Evolutionary conservation across 2,329 filamentous ascomycete genomes (phyloP), one percentile per base, ranked within the genome.

Genomic region (Cercospora sp.): DNA sequence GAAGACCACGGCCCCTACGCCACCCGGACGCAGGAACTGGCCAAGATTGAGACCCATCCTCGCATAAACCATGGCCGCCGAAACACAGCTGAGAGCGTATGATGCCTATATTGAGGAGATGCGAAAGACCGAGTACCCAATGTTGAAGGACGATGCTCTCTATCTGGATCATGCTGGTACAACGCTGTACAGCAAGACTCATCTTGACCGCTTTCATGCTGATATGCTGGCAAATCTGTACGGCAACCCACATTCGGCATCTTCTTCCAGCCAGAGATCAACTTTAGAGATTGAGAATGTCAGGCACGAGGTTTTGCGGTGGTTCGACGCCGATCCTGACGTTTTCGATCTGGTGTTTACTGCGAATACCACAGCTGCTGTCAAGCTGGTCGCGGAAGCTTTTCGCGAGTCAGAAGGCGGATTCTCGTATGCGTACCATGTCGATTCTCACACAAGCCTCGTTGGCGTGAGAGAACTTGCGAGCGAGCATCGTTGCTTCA

Each of bases 91-190:
- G 9, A 69, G 69, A 8, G 72, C 65, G 23, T 77, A 78, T 70
- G 77, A 82, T 68, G 76, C 76, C n/a, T 79, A 83, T 64, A 79
- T 86, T 65, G 81, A 84, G 64, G 70, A 75, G 4, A 83, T 86
- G 70, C 80, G 84, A 59, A 75, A 77, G 28, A 73, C 73, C 20
- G 81, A 86, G 70, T 86, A 85, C 75, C 84, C 84, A 0, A 77
- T 78, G 77, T 71, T 77, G 6, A 60, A 65, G 39, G 66, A 72
- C 30, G 67, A 72, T 36, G 67, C 72, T 7, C 72, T 77, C 58
- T 98, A 97, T 78, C 89, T 98, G 66, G 94, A 98, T 75, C 94
- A 98, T 90, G 93, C 93, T 0, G 94, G 93, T n/a, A 92, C 92
- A n/a, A 94, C 94, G 0, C 83, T 77, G 3, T 76, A 75, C 67